Evolutionary conservation across 164 flowering plant genomes (phyloP), one percentile per base, ranked within the genome.

Genomic region (Aristolochia californica): DNA sequence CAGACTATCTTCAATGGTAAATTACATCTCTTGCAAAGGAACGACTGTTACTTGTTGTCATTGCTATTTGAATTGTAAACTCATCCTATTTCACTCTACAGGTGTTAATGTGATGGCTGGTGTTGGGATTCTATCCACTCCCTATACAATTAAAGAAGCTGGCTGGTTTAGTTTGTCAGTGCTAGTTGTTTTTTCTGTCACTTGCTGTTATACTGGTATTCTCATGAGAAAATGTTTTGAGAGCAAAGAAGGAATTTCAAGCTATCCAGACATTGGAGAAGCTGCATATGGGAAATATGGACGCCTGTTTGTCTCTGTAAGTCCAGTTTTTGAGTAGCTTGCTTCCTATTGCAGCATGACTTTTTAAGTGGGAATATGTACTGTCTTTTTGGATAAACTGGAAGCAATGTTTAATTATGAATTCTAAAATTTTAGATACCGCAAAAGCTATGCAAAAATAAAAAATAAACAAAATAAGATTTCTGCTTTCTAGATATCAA

Each of bases 1-100:
- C 97, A 93, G 68, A 93, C 97, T 25, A 75, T 93, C 17, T 88
- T 93, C 64, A 93, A 93, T 74, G 88, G 98, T 88, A 74, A 58
- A 56, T 52, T 34, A 10, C 20, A 24, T 26, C n/a, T 40, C 4
- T 15, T 26, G 15, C 12, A 51, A 51, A 1, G 18, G 18, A 20
- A 47, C 22, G 5, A 17, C 50, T 54, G 27, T 12, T 8, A 13
- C 18, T 16, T 44, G 12, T 25, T 43, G 54, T 61, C 18, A 44
- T n/a, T 27, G 48, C 26, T 34, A 7, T 21, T 43, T 53, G 44
- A 28, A 3, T 24, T 43, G 17, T 58, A 20, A 26, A 48, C 55
- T 43, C 58, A 16, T 55, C 38, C 15, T 18, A 11, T 60, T 45
- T 54, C 56, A 11, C 28, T 4, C 58, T 22, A 28, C 76, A 91